phyloP scores from a whole-genome alignment of 2,329 filamentous ascomycete genomes.

The Fusarium metavorans region DNA sequence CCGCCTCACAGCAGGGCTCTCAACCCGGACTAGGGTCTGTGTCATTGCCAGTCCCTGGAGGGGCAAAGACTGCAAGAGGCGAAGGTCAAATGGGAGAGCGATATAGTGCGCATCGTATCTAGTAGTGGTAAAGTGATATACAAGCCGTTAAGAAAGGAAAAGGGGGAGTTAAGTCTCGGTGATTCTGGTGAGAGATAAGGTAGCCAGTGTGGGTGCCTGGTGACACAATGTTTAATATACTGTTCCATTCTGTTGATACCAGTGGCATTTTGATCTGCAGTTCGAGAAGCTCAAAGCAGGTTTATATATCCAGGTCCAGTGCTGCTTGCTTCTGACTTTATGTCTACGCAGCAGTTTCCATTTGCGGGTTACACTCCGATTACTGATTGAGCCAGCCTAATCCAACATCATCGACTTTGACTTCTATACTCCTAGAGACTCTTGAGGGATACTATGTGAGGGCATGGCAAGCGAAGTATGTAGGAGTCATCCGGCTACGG shows the following conservation, averaged over 20 bases:
- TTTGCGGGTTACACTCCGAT: neutral
- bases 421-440: neutral
- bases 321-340: neutral
- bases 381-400: neutral
- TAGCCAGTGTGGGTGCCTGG: neutral
- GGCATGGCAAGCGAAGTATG: neutral
- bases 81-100: neutral
- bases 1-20: neutral
- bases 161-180: too few relatives aligned
- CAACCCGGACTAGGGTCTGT: neutral
- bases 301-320: neutral
- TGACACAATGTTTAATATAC: neutral
- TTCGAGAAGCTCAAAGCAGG: neutral
- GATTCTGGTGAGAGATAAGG: neutral
- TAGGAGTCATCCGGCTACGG: neutral
- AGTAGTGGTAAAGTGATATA: neutral
- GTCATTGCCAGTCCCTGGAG: neutral
- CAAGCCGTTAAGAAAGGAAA: neutral
- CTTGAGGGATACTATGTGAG: neutral
- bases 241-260: fast-evolving
- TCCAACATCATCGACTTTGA: neutral
- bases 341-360: neutral
- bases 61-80: neutral
- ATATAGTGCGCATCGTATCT: fast-evolving
- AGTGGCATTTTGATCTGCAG: neutral